Evolutionary conservation across 257 asterid genomes (phyloP).

Genomic region (Paraleonurus japonicus): DNA sequence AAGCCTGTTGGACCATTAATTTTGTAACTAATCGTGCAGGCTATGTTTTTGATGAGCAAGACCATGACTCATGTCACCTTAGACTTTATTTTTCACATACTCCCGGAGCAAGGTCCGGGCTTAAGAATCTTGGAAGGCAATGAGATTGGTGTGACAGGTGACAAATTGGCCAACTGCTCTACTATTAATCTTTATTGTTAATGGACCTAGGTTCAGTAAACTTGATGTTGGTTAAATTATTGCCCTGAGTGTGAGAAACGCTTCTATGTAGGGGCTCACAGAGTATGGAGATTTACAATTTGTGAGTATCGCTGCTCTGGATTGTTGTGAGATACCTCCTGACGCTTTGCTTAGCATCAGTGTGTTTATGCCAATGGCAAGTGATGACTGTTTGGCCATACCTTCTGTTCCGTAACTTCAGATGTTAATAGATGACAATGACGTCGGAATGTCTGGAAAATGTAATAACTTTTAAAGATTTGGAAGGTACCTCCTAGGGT

Average conservation of each 20-base stretch:
- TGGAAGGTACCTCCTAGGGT: slow-evolving; percentile 23
- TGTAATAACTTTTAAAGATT: slow-evolving; percentile 34
- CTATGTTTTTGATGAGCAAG: slow-evolving; percentile 52
- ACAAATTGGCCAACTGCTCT: slow-evolving; percentile 21
- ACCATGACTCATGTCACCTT: slow-evolving; percentile 42
- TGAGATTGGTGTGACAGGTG: slow-evolving; percentile 53
- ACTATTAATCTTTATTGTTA: slow-evolving; percentile 28
- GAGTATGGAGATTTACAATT: slow-evolving; percentile 28
- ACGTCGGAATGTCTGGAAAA: not conserved
- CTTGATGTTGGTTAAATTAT: slow-evolving; percentile 8
- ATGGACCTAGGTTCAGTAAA: slow-evolving; percentile 28
- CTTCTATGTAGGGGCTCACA: slow-evolving; percentile 53
- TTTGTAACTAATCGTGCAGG: slow-evolving; percentile 55
- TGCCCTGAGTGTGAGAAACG: slow-evolving; percentile 41
- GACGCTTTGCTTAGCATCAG: slow-evolving; percentile 32
- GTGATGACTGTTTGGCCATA: slow-evolving; percentile 19
- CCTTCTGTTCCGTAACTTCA: not conserved
- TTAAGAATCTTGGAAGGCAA: slow-evolving; percentile 39
- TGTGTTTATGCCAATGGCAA: slow-evolving; percentile 21
- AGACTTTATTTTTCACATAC: slow-evolving; percentile 56
- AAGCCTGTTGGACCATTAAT: slow-evolving; percentile 18
- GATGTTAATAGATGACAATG: not conserved
- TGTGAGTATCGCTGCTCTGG: slow-evolving; percentile 29
- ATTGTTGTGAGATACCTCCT: slow-evolving; percentile 13
- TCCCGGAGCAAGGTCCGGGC: slow-evolving; percentile 58